Evolutionary conservation across 441 rosid species (phyloP), one percentile per base, ranked within the genome.

Genomic region (Manihot esculenta): DNA sequence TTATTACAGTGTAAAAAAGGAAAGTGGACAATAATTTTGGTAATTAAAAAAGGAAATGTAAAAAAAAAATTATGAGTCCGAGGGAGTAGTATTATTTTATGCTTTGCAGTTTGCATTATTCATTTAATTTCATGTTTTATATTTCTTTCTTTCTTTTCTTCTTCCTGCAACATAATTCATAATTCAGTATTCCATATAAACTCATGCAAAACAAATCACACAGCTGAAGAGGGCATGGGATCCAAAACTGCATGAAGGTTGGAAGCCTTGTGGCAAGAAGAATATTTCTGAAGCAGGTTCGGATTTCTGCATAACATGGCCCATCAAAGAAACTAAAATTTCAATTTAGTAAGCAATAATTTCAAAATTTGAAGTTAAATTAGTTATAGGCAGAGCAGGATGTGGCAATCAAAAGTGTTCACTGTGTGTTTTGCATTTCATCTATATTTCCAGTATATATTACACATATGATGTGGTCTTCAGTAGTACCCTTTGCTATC

Each of bases 171-270:
- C 49, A 44, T 76, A 12, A 68, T 61, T 68, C 7, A 1, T 66
- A 12, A 68, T 61, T 68, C 7, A 1, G 50, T 6, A 10, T n/a
- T 20, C 48, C 15, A 20, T 64, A 51, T 27, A 45, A 71, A 53
- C 68, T 54, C 62, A 82, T 57, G 51, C 58, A 66, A 72, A 65
- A 57, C 71, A 49, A 76, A 76, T 76, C 66, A 56, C 88, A 84
- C 87, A 94, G 98, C 72, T 94, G 87, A 79, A 77, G 82, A 50
- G 72, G 68, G 81, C 86, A 38, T 94, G 98, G 99, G 83, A 84
- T 72, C 85, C 82, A 69, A 87, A 82, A 73, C 51, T 70, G 26
- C 84, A 65, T 71, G 83, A 78, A 73, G 71, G 73, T 60, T 94
- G 98, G 99, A 86, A 82, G 80, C 90, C 93, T 23, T 88, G 94